Conservation (phyloP, 257 asterid species). For the Solanum ahanhuiri region DNA sequence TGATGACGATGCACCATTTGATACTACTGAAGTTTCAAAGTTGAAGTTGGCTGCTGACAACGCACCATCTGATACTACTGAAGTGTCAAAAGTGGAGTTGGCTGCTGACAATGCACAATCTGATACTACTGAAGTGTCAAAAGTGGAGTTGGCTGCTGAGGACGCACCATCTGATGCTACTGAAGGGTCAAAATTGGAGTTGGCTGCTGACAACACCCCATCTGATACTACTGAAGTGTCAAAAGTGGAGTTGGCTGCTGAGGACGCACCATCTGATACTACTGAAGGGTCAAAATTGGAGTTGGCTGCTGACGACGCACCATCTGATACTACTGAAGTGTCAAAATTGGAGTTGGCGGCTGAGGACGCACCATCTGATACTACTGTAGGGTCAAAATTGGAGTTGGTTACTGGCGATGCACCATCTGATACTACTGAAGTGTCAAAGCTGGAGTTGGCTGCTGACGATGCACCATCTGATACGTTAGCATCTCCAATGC, state of each 20-base stretch:
- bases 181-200: neutral
- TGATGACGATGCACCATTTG: constrained; percentile 24
- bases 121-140: neutral
- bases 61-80: neutral
- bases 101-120: constrained; percentile 23
- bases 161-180: constrained; percentile 14
- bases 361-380: constrained; percentile 18
- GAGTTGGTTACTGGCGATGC: neutral
- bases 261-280: neutral
- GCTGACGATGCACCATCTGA: constrained; percentile 25
- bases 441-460: constrained; percentile 22
- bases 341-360: constrained; percentile 12
- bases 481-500: neutral
- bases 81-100: neutral
- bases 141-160: constrained; percentile 13
- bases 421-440: constrained; percentile 33
- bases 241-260: neutral
- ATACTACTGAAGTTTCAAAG: too few species aligned
- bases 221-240: neutral
- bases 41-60: neutral
- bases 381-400: constrained; percentile 31
- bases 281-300: constrained; percentile 28
- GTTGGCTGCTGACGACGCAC: neutral
- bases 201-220: neutral
- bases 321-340: constrained; percentile 30